Evolutionary conservation across 2,329 filamentous ascomycete genomes (phyloP).

Genomic region (Colletotrichum costaricense): DNA sequence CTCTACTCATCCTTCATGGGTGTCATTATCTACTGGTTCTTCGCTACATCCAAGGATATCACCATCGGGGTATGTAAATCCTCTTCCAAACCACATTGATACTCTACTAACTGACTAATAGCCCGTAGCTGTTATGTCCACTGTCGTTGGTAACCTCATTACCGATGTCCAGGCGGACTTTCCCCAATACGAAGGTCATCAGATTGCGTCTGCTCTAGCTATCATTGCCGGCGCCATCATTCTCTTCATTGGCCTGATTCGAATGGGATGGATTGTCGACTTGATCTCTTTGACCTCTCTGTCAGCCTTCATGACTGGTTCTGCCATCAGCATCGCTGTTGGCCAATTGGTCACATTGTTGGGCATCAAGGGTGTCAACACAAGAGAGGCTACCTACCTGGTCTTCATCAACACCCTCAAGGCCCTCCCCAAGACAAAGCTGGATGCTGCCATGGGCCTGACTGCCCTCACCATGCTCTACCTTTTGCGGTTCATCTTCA

Average conservation of each 20-base stretch:
- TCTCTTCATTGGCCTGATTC: conserved; percentile 79
- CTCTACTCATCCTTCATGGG: conserved; percentile 98
- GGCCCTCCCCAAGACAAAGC: conserved; percentile 70
- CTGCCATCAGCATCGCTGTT: conserved; percentile 86
- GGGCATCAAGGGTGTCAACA: conserved; percentile 81
- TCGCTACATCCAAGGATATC: conserved; percentile 98
- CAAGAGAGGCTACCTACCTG: conserved; percentile 80
- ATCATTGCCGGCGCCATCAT: conserved; percentile 84
- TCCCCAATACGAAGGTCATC: conserved; percentile 69
- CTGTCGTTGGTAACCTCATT: conserved; percentile 86
- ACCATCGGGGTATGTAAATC: conserved; percentile 82
- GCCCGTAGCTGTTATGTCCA: conserved; percentile 96
- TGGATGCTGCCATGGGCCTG: conserved; percentile 93
- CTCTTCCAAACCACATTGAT: neutral
- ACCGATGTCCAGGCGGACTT: conserved; percentile 66
- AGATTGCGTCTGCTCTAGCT: conserved; percentile 82
- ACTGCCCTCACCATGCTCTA: conserved; percentile 84
- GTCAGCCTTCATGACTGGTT: conserved; percentile 97
- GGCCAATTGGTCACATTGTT: conserved; percentile 87
- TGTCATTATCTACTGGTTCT: conserved; percentile 95
- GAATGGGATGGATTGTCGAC: conserved; percentile 91
- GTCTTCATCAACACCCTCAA: conserved; percentile 88
- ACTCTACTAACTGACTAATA: conserved; percentile 45
- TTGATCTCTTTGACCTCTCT: conserved; percentile 92
- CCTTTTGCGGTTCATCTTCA: conserved; percentile 75